Percentiles rank a stretch among this genome's conserved stretches.
phyloP scores from a whole-genome alignment of 495 filamentous ascomycete genomes.

The Penicillium alfredii region DNA sequence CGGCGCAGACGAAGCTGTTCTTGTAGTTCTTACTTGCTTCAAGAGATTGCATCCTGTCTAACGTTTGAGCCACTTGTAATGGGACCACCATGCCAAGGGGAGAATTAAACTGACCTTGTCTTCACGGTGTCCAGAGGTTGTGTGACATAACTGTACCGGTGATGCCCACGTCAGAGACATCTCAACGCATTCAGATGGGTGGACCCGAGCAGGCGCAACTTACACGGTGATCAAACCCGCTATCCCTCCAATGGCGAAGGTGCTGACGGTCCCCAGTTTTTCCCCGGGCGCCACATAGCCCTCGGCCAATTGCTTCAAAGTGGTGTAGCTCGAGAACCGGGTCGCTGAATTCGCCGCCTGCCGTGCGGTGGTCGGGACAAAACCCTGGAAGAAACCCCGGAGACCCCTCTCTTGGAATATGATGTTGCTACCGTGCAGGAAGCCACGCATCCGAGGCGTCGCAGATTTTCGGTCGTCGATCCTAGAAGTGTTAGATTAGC shows the following conservation, averaged over 20 bases:
- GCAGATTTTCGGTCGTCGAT: conserved; percentile 92
- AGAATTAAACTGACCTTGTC: conserved; percentile 52
- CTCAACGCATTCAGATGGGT: background rate
- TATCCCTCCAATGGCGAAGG: conserved; percentile 84
- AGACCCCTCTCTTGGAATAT: conserved; percentile 84
- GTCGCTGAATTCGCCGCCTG: conserved; percentile 92
- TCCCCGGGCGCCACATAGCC: conserved; percentile 90
- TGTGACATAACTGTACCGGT: conserved; percentile 55
- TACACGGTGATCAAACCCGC: conserved; percentile 93
- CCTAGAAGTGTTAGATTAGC: conserved; percentile 29
- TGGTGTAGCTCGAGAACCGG: conserved; percentile 85
- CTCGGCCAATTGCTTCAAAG: conserved; percentile 83
- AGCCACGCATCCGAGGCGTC: conserved; percentile 84
- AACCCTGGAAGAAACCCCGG: conserved; percentile 91
- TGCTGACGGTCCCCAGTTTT: conserved; percentile 82
- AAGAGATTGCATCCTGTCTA: conserved; percentile 83
- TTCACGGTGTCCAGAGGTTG: conserved; percentile 95
- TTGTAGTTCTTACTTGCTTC: conserved; percentile 78
- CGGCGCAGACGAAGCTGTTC: conserved; percentile 83
- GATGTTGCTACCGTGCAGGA: conserved; percentile 81
- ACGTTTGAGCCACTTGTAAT: conserved; percentile 6
- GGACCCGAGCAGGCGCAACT: conserved; percentile 22
- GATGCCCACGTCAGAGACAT: too few relatives aligned
- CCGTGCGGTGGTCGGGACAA: conserved; percentile 88
- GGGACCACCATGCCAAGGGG: background rate